Evolutionary conservation across 2,329 filamentous ascomycete species (phyloP).

Genomic region (Diaporthe eres): DNA sequence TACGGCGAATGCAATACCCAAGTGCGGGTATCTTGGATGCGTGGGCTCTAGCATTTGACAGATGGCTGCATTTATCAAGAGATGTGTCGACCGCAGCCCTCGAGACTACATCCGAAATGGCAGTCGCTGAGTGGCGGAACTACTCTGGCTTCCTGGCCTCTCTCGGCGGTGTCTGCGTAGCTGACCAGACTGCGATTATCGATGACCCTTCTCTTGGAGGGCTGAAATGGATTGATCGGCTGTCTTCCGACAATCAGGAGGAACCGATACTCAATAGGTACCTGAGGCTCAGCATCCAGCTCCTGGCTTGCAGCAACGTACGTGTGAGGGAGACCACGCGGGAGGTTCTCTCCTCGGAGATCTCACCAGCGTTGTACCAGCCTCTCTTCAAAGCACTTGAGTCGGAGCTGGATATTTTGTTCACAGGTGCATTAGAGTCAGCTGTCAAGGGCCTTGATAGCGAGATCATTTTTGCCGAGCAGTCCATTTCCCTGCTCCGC

Average conservation of each 20-base stretch:
- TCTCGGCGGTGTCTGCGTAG: slow-evolving; percentile 75
- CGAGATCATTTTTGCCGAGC: slow-evolving; percentile 77
- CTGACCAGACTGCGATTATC: slow-evolving; percentile 68
- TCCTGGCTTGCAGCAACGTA: slow-evolving; percentile 75
- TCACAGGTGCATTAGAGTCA: slow-evolving; percentile 68
- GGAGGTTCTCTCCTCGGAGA: slow-evolving; percentile 76
- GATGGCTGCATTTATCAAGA: slow-evolving; percentile 75
- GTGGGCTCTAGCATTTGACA: slow-evolving; percentile 76
- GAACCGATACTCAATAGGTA: slow-evolving; percentile 73
- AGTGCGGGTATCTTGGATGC: slow-evolving; percentile 77
- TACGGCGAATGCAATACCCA: slow-evolving; percentile 73
- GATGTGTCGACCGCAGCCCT: slow-evolving; percentile 69
- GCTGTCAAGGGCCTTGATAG: slow-evolving; percentile 68
- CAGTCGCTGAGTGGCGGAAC: slow-evolving; percentile 76
- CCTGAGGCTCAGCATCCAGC: slow-evolving; percentile 74
- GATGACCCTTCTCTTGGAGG: slow-evolving; percentile 72
- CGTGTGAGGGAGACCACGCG: slow-evolving; percentile 76
- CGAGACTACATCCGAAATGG: slow-evolving; percentile 68
- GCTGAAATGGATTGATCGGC: slow-evolving; percentile 75
- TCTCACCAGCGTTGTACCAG: slow-evolving; percentile 73
- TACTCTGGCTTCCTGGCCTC: slow-evolving; percentile 78
- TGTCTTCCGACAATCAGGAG: slow-evolving; percentile 71
- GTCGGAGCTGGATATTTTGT: slow-evolving; percentile 73
- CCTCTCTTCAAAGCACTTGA: slow-evolving; percentile 76
- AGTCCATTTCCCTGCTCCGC: slow-evolving; percentile 74